Conservation (phyloP, 805 yeast genomes). For the Saturnispora quitensis region DNA sequence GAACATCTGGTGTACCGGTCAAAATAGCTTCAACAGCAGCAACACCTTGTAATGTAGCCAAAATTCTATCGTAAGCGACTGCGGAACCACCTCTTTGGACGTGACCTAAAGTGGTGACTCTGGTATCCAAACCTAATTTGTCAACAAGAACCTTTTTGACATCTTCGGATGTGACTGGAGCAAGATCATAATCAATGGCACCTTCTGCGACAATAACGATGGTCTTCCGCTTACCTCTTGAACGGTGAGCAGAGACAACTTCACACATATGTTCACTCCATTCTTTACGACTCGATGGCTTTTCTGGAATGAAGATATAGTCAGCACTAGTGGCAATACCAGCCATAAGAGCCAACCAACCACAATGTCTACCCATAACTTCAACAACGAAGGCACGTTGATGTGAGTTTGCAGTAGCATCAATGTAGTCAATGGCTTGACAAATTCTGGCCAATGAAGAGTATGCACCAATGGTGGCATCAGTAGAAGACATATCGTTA, state of each 20-base stretch:
- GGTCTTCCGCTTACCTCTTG: slow-evolving; percentile 67
- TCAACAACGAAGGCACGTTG: slow-evolving; percentile 78
- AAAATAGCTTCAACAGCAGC: slow-evolving; percentile 72
- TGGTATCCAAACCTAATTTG: slow-evolving; percentile 58
- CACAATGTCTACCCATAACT: slow-evolving; percentile 88
- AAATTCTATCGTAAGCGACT: slow-evolving; percentile 60
- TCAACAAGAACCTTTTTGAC: slow-evolving; percentile 59
- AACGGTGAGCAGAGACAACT: slow-evolving; percentile 55
- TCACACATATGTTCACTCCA: slow-evolving; percentile 65
- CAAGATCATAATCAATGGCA: slow-evolving; percentile 61
- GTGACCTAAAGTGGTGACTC: slow-evolving; percentile 71
- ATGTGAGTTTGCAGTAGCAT: slow-evolving; percentile 77
- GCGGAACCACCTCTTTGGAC: slow-evolving; percentile 83
- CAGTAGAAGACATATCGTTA: slow-evolving; percentile 79
- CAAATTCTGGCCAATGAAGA: slow-evolving; percentile 71
- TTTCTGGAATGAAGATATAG: slow-evolving; percentile 71
- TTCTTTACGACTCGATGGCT: slow-evolving; percentile 51
- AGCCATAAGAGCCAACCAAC: slow-evolving; percentile 78
- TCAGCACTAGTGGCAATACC: slow-evolving; percentile 78
- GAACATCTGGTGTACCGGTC: slow-evolving; percentile 58
- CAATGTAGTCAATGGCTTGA: slow-evolving; percentile 69
- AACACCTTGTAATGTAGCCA: slow-evolving; percentile 75
- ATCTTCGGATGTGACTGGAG: slow-evolving; percentile 56
- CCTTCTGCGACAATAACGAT: slow-evolving; percentile 81
- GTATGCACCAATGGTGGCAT: slow-evolving; percentile 73